Evolutionary conservation across 352 stramenopile species (phyloP).

Genomic region (Lagenidium giganteum): DNA sequence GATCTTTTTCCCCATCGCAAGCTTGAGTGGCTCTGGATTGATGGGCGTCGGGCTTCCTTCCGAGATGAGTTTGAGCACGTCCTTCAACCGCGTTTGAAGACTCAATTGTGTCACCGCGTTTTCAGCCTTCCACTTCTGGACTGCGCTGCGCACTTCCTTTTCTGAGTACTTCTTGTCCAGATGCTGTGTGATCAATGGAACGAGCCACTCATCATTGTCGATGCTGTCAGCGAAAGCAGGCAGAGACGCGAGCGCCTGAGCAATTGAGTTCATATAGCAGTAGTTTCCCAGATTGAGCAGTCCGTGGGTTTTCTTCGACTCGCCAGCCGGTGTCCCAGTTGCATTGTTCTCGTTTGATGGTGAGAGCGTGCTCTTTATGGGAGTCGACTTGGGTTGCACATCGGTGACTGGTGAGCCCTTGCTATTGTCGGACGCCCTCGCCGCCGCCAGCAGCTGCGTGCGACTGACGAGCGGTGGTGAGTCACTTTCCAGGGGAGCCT

Average conservation of each 20-base stretch:
- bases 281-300: slow-evolving; percentile 93
- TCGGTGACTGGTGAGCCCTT: too few relatives aligned
- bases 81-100: slow-evolving; percentile 46
- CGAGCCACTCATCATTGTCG: slow-evolving; percentile 47
- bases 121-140: slow-evolving; percentile 40
- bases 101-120: slow-evolving; percentile 48
- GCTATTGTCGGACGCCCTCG: too few relatives aligned
- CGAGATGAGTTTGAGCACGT: slow-evolving; percentile 57
- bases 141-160: slow-evolving; percentile 36
- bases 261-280: slow-evolving; percentile 94
- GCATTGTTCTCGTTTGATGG: too few relatives aligned
- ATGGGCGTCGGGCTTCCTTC: slow-evolving; percentile 62
- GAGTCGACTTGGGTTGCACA: too few relatives aligned
- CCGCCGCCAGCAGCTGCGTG: too few relatives aligned
- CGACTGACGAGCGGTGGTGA: too few relatives aligned
- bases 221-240: slow-evolving; percentile 53
- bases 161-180: slow-evolving; percentile 24
- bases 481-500: too few relatives aligned
- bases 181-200: slow-evolving; percentile 53
- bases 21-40: slow-evolving; percentile 76
- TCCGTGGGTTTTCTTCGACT: too few relatives aligned
- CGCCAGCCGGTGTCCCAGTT: too few relatives aligned
- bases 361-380: too few relatives aligned
- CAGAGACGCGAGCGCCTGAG: slow-evolving; percentile 75
- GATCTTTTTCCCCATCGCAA: slow-evolving; percentile 71